A percentile compares a stretch with the other conserved stretches of the same genome.
phyloP scores from a whole-genome alignment of 2,329 filamentous ascomycete species.

The Cladosporium sp. region DNA sequence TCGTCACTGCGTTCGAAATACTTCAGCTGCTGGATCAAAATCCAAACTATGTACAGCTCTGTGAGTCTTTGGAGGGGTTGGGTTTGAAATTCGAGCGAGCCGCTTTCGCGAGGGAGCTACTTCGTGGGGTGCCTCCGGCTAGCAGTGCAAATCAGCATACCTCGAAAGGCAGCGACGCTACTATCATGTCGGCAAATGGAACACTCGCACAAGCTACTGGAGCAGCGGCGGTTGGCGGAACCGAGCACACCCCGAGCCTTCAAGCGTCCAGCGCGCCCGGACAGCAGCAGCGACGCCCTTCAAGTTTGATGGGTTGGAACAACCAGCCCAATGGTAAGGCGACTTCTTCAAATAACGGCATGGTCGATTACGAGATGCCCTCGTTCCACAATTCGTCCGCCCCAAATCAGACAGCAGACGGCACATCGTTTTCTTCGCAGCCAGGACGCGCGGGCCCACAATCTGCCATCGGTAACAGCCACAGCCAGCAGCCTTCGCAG shows the following conservation, averaged over 20 bases:
- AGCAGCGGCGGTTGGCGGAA: neutral
- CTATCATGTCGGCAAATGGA: constrained; percentile 11
- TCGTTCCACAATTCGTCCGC: constrained; percentile 19
- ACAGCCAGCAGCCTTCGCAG: constrained; percentile 1
- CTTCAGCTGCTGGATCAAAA: constrained; percentile 45
- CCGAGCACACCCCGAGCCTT: neutral
- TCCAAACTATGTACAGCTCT: constrained; percentile 51
- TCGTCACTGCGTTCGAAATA: constrained; percentile 36
- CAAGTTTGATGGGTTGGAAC: neutral
- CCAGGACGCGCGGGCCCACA: neutral
- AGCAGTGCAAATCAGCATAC: constrained; percentile 20
- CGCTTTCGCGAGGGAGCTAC: constrained; percentile 47
- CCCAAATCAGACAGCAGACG: constrained; percentile 3
- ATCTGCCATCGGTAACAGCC: neutral
- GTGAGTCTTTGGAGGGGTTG: constrained; percentile 45
- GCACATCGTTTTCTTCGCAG: neutral
- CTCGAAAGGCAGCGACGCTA: neutral
- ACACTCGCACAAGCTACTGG: constrained; percentile 15
- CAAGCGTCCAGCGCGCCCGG: too few species aligned
- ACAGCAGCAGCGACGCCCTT: too few species aligned
- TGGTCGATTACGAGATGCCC: constrained; percentile 23
- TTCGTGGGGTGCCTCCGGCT: constrained; percentile 40
- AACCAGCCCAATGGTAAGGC: neutral
- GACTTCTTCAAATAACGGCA: constrained; percentile 7
- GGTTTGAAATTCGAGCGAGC: constrained; percentile 47